Evolutionary conservation across 345 rosid species (phyloP).

Genomic region (Eutrema japonicum): DNA sequence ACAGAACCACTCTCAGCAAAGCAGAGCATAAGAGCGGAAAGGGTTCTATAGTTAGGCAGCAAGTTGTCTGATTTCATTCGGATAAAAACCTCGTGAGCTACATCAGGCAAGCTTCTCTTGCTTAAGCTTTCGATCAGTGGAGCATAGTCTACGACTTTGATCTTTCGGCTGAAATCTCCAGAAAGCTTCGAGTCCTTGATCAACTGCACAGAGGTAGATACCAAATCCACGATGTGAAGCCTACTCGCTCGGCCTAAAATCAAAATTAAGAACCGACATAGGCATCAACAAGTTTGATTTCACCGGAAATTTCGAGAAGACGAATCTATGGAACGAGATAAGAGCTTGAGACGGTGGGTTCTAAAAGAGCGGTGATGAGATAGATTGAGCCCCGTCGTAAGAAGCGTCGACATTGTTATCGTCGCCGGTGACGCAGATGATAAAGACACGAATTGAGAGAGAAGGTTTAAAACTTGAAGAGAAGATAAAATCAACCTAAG

Average conservation of each 20-base stretch:
- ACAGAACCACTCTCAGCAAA: conserved; percentile 54
- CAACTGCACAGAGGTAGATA: conserved; percentile 38
- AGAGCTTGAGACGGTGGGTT: conserved; percentile 14
- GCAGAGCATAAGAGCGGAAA: conserved; percentile 59
- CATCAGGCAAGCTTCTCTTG: conserved; percentile 44
- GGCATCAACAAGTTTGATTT: too few species aligned
- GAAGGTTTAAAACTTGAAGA: neutral
- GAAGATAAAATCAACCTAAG: neutral
- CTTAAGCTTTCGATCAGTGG: conserved; percentile 44
- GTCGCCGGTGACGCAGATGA: neutral
- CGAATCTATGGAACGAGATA: conserved; percentile 39
- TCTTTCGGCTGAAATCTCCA: conserved; percentile 27
- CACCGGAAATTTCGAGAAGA: neutral
- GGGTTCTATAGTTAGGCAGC: conserved; percentile 41
- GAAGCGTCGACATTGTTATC: conserved; percentile 31
- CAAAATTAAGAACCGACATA: neutral
- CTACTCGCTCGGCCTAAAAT: conserved; percentile 36
- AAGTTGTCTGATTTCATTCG: conserved; percentile 53
- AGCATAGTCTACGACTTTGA: conserved; percentile 49
- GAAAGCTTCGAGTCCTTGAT: conserved; percentile 40
- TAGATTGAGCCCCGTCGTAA: conserved; percentile 6
- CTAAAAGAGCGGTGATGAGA: conserved; percentile 18
- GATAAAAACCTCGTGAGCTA: conserved; percentile 49
- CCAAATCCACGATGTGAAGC: neutral
- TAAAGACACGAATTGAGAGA: neutral